Evolutionary conservation across 768 basidiomycete species (phyloP).

Genomic region (Xerocomus potaroensis): DNA sequence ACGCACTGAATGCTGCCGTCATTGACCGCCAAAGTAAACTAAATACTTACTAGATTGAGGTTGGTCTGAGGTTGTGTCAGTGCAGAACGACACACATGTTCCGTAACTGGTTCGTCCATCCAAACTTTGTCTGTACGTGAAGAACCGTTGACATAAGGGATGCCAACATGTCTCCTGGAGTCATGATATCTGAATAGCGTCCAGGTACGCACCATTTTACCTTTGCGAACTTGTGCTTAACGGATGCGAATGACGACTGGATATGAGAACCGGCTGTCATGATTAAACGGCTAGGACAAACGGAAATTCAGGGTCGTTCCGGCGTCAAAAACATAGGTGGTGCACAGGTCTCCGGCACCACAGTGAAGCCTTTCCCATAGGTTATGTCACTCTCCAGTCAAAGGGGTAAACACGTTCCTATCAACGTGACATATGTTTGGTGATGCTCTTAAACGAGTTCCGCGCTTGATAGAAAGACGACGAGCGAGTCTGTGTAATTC

Average conservation of each 20-base stretch:
- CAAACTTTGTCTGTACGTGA: background rate
- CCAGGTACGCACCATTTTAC: background rate
- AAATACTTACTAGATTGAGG: background rate
- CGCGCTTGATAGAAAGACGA: background rate
- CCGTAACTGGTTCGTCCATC: too few species aligned
- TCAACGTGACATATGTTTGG: background rate
- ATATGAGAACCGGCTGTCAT: background rate
- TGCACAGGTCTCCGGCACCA: conserved; percentile 1
- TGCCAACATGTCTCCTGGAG: background rate
- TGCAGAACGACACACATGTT: background rate
- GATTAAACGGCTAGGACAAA: background rate
- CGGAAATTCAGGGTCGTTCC: conserved; percentile 4
- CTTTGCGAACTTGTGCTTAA: too few species aligned
- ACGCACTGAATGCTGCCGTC: background rate
- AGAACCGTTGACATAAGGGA: background rate
- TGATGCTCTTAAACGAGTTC: background rate
- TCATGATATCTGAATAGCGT: too few species aligned
- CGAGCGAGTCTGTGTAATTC: background rate
- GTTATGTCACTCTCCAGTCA: background rate
- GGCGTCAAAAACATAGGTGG: background rate
- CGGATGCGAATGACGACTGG: background rate
- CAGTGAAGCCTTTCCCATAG: background rate
- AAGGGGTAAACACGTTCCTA: background rate
- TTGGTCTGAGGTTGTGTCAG: background rate
- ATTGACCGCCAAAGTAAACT: background rate